Base-by-base conservation (phyloP, 352 stramenopile genomes). In the Phytopythium mirpurense region DNA sequence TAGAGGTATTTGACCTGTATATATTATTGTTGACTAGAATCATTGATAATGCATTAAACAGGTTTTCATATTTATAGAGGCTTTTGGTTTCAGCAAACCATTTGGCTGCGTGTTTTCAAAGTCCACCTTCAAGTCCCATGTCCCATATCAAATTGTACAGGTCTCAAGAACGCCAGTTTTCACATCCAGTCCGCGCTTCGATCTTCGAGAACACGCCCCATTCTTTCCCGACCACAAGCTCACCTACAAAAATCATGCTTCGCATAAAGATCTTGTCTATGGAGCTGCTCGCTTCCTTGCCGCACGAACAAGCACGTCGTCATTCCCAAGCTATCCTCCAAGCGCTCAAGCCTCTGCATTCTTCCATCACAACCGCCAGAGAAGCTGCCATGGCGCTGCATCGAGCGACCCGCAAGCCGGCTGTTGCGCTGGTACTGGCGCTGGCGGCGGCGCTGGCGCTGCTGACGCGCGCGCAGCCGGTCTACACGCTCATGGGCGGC, bases 401-500 rank as follows among this genome's bases (percentile, higher is more conserved):
- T 2, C 19, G 29, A 16, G 47, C 44, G 26, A 27, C 21, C 43
- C 43, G 26, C 43, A 36, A 34, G 27, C 3, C 43, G 24, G 15
- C 32, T 40, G 37, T 69, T 15, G 31, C 26, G n/a, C 14, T 61
- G 32, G 11, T 64, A 36, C 35, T 59, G n/a, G n/a, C 27, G 27
- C 60, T 52, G 47, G 47, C 42, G 15, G 19, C 51, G 27, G 32
- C 11, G 32, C 32, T 36, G 7, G 32, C 32, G 11, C 32, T 36
- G 32, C 47, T 56, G 34, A 57, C 47, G 11, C 61, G 60, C 56
- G 41, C 41, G 37, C 66, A 74, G 34, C 65, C 41, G 5, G 24
- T 18, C 6, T 59, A 62, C 32, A 59, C 43, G 42, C 44, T 77
- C 49, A 57, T 74, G 8, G 71, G 68, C 15, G 58, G 60, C 37